Percentiles rank a stretch among this genome's conserved stretches.
phyloP scores from a whole-genome alignment of 257 asterid species.

The Salvia rosmarinus region DNA sequence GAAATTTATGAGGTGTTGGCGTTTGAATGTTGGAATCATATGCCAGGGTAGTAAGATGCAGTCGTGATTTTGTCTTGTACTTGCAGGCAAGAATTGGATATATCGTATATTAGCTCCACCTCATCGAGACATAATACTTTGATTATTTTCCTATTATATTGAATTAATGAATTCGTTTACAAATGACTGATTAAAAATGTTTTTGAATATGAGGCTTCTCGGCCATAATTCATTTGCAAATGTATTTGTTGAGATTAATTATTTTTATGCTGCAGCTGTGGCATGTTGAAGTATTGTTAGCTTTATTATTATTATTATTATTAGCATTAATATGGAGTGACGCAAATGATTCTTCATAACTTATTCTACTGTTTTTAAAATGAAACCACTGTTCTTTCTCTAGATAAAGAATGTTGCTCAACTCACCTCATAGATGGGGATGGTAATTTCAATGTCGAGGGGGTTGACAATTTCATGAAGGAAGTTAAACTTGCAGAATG shows the following conservation, averaged over 20 bases:
- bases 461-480: constrained; percentile 76
- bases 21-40: constrained; percentile 4
- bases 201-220: not conserved
- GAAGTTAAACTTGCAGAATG: constrained; percentile 84
- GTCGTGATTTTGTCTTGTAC: constrained; percentile 16
- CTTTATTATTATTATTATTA: not conserved
- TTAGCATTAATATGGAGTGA: not conserved
- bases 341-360: not conserved
- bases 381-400: constrained; percentile 29
- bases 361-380: constrained; percentile 25
- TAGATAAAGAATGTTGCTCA: constrained; percentile 69
- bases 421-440: constrained; percentile 98
- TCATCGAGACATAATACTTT: not conserved
- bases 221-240: not conserved
- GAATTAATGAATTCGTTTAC: constrained; percentile 8
- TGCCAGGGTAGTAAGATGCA: constrained; percentile 31
- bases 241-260: not conserved
- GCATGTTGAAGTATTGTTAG: not conserved
- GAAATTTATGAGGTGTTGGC: constrained; percentile 18
- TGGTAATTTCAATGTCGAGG: constrained; percentile 73
- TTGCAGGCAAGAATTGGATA: not conserved
- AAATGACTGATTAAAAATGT: not conserved
- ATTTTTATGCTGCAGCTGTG: constrained; percentile 18
- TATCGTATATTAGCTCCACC: not conserved
- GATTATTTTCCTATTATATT: not conserved